Evolutionary conservation across 805 yeast species (phyloP), one percentile per base, ranked within the genome.

Genomic region (Ogataea nakhonphanomensis): DNA sequence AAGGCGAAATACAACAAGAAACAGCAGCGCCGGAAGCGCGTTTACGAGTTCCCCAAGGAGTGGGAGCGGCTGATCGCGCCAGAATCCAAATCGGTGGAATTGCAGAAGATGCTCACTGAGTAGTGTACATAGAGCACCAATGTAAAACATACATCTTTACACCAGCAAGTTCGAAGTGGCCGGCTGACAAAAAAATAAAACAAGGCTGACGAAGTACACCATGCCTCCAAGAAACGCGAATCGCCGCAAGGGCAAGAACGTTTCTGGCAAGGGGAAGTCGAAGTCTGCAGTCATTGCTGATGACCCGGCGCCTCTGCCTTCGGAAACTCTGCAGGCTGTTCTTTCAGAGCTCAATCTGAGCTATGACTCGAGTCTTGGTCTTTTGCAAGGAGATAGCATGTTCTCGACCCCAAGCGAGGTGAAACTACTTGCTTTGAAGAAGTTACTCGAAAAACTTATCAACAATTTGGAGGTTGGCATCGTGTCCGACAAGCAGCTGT

Each of bases 1-100:
- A 62, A 60, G 37, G 72, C 76, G 11, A 77, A 70, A 54, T 55
- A 66, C 20, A 48, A 49, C 13, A 63, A 65, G 51, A 59, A 58
- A 45, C 64, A 67, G 41, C 61, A 71, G 49, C 66, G 71, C 54
- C 62, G 61, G 48, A 59, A 67, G 46, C 60, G 65, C 7, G 59
- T 56, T 22, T 56, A 65, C 41, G 51, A 64, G 39, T 89, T 86
- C 70, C 97, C 98, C 11, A 78, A 78, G 48, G 77, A 70, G 35
- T 91, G 98, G 98, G 67, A 71, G 50, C 72, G 80, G 43, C 84
- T 86, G 8, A 74, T 85, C 54, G 83, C 82, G 55, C 84, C 88
- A 0, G 85, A 88, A 22, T 68, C 68, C 42, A 57, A 65, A 50
- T 64, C 53, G 42, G 62, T 70, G 31, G 46, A 28, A 20, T 26